Evolutionary conservation across 805 yeast genomes (phyloP).

Genomic region (Lachancea lanzarotensis): DNA sequence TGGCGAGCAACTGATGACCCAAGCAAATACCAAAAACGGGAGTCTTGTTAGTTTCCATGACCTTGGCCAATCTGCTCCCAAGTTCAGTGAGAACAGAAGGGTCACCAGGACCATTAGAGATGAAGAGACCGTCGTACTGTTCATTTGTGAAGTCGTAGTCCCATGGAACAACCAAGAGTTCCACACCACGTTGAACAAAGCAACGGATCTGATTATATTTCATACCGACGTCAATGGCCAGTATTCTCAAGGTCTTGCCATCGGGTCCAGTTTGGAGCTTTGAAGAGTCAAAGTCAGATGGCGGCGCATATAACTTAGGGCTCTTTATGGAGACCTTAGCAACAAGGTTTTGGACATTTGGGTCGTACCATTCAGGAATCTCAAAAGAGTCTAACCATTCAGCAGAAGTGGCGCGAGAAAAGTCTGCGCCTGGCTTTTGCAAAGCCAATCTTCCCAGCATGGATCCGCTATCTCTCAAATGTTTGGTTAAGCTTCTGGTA

Average conservation of each 20-base stretch:
- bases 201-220: slow-evolving; percentile 97
- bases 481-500: slow-evolving; percentile 90
- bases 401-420: slow-evolving; percentile 28
- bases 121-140: slow-evolving; percentile 88
- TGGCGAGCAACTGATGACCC: slow-evolving; percentile 94
- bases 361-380: slow-evolving; percentile 86
- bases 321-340: slow-evolving; percentile 78
- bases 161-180: slow-evolving; percentile 93
- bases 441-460: slow-evolving; percentile 83
- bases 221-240: slow-evolving; percentile 97
- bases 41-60: slow-evolving; percentile 58
- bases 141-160: slow-evolving; percentile 77
- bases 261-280: slow-evolving; percentile 52
- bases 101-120: slow-evolving; percentile 99
- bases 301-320: slow-evolving; percentile 74
- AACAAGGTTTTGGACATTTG: slow-evolving; percentile 85
- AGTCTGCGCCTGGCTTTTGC: slow-evolving; percentile 38
- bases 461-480: slow-evolving; percentile 86
- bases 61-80: slow-evolving; percentile 51
- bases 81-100: slow-evolving; percentile 77
- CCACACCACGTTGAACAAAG: slow-evolving; percentile 93
- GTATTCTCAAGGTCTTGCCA: slow-evolving; percentile 73
- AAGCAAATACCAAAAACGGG: slow-evolving; percentile 97
- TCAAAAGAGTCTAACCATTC: slow-evolving; percentile 61
- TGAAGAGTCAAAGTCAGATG: slow-evolving; percentile 33